phyloP scores from a whole-genome alignment of 768 basidiomycete genomes.

The Tylopilus felleus region DNA sequence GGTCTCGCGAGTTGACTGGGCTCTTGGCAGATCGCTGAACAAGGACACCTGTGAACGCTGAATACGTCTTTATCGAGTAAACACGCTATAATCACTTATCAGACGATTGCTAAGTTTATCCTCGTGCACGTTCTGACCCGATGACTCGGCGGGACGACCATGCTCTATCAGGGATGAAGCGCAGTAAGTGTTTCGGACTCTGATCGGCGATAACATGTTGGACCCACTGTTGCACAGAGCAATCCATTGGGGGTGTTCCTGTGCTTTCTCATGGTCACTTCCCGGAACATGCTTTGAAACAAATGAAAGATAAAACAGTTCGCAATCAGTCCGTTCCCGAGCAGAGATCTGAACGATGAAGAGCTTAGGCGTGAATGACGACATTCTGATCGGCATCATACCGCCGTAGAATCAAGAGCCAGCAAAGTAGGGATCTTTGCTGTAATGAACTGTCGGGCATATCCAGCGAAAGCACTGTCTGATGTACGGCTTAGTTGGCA shows the following conservation, averaged over 20 bases:
- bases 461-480: conserved; percentile 38
- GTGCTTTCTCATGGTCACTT: conserved; percentile 39
- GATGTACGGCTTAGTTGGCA: conserved; percentile 1
- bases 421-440: conserved; percentile 64
- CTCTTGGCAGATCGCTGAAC: conserved; percentile 23
- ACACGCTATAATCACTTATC: conserved; percentile 45
- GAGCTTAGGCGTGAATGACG: conserved; percentile 10
- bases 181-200: background rate
- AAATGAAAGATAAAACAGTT: conserved; percentile 76
- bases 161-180: conserved; percentile 44
- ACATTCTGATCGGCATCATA: conserved; percentile 33
- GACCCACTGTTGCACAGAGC: conserved; percentile 57
- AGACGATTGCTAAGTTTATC: conserved; percentile 60
- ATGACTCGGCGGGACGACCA: conserved; percentile 45
- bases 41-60: conserved; percentile 26
- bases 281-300: conserved; percentile 47
- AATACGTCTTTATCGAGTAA: background rate
- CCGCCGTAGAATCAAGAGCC: conserved; percentile 60
- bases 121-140: conserved; percentile 28
- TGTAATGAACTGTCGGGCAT: conserved; percentile 58
- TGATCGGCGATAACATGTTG: background rate
- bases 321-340: conserved; percentile 74
- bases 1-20: conserved; percentile 20
- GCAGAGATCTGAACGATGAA: conserved; percentile 50
- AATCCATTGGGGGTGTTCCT: conserved; percentile 63